phyloP scores from a whole-genome alignment of 2,329 filamentous ascomycete species.

The Hysterium pulicare region DNA sequence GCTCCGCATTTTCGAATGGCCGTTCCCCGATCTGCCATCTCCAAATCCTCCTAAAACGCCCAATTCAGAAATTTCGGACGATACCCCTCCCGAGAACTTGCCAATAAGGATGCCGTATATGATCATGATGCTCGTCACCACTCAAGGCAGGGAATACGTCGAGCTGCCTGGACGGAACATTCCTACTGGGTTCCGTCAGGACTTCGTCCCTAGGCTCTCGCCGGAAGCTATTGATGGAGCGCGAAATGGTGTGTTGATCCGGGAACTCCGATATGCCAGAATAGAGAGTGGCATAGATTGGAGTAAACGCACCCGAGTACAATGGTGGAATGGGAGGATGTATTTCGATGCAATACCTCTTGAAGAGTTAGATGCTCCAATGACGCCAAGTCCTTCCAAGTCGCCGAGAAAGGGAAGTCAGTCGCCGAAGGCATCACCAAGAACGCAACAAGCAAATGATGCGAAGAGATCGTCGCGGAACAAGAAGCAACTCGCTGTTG shows the following conservation, averaged over 20 bases:
- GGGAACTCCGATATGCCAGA: slow-evolving; percentile 16
- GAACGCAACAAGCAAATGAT: neutral
- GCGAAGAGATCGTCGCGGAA: neutral
- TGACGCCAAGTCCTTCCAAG: neutral
- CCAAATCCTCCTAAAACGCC: neutral
- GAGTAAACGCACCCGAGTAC: slow-evolving; percentile 23
- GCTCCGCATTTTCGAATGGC: slow-evolving; percentile 28
- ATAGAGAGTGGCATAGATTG: slow-evolving; percentile 25
- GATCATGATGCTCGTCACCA: slow-evolving; percentile 22
- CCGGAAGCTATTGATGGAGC: slow-evolving; percentile 14
- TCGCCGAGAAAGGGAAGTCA: neutral
- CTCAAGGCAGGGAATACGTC: slow-evolving; percentile 17
- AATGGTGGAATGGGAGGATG: slow-evolving; percentile 25
- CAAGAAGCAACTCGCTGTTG: slow-evolving; percentile 6
- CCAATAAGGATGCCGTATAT: slow-evolving; percentile 20
- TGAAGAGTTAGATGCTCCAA: slow-evolving; percentile 11
- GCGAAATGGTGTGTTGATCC: slow-evolving; percentile 22
- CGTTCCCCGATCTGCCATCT: slow-evolving; percentile 13
- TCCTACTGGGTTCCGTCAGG: slow-evolving; percentile 13
- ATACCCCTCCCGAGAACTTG: slow-evolving; percentile 3
- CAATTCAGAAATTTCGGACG: neutral
- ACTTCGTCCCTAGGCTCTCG: slow-evolving; percentile 22
- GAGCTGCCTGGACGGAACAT: slow-evolving; percentile 21
- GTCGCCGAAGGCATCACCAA: neutral
- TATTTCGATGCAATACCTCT: slow-evolving; percentile 20